These are phyloP conservation scores for Pittosporum tobira DNA, from an alignment of 129 eudicot genomes.

Conservation along the genomic window DNA sequence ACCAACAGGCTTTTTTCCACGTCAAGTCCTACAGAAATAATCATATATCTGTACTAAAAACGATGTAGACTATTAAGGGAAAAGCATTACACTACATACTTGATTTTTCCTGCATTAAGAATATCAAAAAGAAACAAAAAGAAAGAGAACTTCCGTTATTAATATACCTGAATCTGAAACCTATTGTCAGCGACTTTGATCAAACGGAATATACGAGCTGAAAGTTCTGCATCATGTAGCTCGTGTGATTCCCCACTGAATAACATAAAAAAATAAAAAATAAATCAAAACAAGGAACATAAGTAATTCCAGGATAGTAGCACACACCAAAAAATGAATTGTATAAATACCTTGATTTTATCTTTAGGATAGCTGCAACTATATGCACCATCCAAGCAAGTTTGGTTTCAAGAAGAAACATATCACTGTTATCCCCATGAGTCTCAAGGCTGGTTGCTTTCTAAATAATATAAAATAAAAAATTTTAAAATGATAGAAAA, in stretches of 20 bases:
- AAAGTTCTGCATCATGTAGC: conserved; percentile 28
- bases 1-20: no score
- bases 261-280: not conserved
- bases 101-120: no score
- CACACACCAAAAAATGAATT: not conserved
- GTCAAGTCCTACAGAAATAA: no score
- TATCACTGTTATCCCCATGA: conserved; percentile 1
- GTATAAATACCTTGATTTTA: conserved; percentile 13
- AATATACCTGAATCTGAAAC: conserved; percentile 23
- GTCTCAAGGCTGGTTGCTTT: conserved; percentile 15
- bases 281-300: not conserved
- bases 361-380: conserved; percentile 27
- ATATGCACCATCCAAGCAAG: conserved; percentile 33
- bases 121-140: no score
- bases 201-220: conserved; percentile 27
- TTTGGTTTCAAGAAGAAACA: conserved; percentile 25
- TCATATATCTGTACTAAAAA: no score
- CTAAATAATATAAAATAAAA: conserved; percentile 3
- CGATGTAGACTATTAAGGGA: no score
- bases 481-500: no score
- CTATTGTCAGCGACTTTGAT: conserved; percentile 23
- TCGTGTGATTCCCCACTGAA: conserved; percentile 28
- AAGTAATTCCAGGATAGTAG: not conserved
- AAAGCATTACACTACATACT: no score
- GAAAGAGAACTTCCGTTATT: no score